A percentile compares a stretch with the other conserved stretches of the same genome.
phyloP scores from a whole-genome alignment of 2,329 filamentous ascomycete species.

The Trichothecium roseum region DNA sequence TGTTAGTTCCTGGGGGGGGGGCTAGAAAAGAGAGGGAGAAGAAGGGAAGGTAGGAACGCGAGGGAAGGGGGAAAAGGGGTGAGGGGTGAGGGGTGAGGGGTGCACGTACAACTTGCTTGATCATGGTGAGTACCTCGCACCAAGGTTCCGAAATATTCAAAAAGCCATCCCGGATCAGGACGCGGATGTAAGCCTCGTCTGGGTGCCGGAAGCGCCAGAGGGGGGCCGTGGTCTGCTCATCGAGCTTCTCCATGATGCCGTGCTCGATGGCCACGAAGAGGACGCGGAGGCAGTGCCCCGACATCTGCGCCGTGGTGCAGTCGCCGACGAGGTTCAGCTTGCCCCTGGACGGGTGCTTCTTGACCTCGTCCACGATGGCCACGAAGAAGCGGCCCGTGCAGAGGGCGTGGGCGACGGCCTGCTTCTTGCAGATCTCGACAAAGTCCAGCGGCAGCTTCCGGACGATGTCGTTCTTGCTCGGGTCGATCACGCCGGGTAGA shows the following conservation, averaged over 20 bases:
- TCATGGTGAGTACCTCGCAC: conserved; percentile 16
- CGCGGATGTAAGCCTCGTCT: conserved; percentile 19
- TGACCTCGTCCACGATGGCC: conserved; percentile 18
- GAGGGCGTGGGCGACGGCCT: conserved; percentile 27
- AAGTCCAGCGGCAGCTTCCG: conserved; percentile 24
- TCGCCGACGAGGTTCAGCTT: conserved; percentile 18
- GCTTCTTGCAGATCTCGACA: conserved; percentile 23
- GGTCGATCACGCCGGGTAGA: conserved; percentile 22
- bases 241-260: conserved; percentile 21
- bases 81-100: background rate
- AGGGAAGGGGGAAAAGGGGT: background rate
- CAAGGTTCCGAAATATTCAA: conserved; percentile 22
- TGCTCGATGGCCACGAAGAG: conserved; percentile 24
- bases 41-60: background rate
- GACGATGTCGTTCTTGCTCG: conserved; percentile 19
- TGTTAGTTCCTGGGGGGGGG: conserved; percentile 7
- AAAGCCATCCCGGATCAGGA: conserved; percentile 19
- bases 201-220: conserved; percentile 20
- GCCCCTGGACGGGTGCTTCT: conserved; percentile 12
- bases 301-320: conserved; percentile 19
- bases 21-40: background rate
- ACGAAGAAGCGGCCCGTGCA: conserved; percentile 24
- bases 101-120: conserved; percentile 16
- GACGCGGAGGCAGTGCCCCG: conserved; percentile 18
- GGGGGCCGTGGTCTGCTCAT: conserved; percentile 24